A percentile compares a stretch with the other conserved stretches of the same genome.
Evolutionary conservation across 2,329 filamentous ascomycete genomes (phyloP).

Genomic region (Fusarium concolor): DNA sequence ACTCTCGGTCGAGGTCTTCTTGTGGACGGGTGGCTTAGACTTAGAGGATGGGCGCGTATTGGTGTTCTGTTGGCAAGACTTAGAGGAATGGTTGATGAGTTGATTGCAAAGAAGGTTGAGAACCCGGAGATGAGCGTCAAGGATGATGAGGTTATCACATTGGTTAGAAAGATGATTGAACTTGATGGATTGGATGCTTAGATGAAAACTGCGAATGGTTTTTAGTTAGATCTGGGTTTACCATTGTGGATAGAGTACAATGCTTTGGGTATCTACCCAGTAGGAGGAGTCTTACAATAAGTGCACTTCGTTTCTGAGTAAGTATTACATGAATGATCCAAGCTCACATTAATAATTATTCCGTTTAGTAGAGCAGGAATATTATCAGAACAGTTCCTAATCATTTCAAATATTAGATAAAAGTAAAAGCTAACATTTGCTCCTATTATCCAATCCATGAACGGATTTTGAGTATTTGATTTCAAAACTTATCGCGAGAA

Average conservation of each 20-base stretch:
- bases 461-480: background rate
- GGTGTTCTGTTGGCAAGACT: constrained; percentile 88
- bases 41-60: constrained; percentile 94
- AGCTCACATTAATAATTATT: background rate
- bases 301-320: no score
- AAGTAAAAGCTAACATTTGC: background rate
- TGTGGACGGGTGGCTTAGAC: constrained; percentile 88
- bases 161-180: constrained; percentile 85
- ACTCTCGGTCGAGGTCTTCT: constrained; percentile 87
- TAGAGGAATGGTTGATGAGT: constrained; percentile 85
- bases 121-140: constrained; percentile 72
- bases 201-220: background rate
- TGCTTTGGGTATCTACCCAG: background rate
- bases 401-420: background rate
- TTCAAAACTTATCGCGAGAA: background rate
- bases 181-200: constrained; percentile 85
- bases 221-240: background rate
- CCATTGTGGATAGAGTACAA: background rate
- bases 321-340: background rate
- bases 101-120: constrained; percentile 84
- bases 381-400: background rate
- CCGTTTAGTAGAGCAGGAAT: background rate
- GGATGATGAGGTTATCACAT: constrained; percentile 75
- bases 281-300: background rate
- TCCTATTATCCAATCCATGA: background rate